Conservation (phyloP, 225 moss, liverwort and hornwort genomes). For the Pseudisothecium myosuroides region DNA sequence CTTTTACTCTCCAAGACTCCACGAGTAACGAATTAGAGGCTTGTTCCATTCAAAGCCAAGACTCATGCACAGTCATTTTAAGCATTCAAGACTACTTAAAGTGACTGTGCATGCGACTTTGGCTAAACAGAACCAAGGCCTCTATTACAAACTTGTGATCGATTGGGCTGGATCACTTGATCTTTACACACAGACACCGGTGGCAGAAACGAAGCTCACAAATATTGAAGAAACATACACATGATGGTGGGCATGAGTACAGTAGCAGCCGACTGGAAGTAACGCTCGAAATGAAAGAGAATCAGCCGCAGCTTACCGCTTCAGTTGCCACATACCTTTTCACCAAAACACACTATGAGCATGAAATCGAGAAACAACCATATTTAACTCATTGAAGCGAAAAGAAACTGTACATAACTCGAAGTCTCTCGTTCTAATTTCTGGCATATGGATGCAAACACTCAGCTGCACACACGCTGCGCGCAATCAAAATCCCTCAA, state of each 20-base stretch:
- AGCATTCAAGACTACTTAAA: neutral
- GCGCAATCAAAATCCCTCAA: neutral
- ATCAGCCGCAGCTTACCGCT: neutral
- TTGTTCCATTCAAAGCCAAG: accelerated
- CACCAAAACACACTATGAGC: no score
- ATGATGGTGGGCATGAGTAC: neutral
- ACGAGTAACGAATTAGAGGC: neutral
- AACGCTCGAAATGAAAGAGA: neutral
- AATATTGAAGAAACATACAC: neutral
- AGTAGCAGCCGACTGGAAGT: neutral
- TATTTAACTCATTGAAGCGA: neutral
- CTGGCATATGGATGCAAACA: neutral
- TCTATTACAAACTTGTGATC: neutral
- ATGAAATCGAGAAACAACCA: no score
- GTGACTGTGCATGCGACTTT: neutral
- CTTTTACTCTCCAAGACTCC: neutral
- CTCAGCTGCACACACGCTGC: neutral
- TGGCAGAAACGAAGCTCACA: neutral
- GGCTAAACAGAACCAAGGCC: neutral
- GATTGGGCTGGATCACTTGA: neutral
- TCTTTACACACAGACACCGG: no score
- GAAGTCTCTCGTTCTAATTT: neutral
- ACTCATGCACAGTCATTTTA: accelerated
- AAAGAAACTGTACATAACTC: neutral
- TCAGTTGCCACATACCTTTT: neutral